Evolutionary conservation across 2,329 filamentous ascomycete genomes (phyloP), one percentile per base, ranked within the genome.

Genomic region (Aureobasidium sp.): DNA sequence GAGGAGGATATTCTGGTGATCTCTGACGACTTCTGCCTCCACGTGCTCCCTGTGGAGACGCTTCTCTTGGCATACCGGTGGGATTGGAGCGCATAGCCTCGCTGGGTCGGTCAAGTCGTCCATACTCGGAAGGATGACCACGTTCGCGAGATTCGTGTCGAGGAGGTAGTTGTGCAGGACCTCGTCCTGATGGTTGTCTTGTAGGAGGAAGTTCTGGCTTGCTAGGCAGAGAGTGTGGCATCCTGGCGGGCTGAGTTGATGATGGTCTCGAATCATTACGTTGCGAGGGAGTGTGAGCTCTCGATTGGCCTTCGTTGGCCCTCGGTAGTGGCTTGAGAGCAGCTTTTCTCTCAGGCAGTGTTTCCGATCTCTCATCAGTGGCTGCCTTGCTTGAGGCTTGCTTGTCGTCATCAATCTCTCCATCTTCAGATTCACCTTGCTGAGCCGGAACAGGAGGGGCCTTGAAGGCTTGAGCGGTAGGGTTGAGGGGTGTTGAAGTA

Each of bases 401-500:
- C 71, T 76, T 84, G 35, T 75, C 77, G 66, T 89, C 87, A 64
- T 84, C 82, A 25, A 89, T 86, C 69, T 90, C 87, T 21, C 87
- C 87, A 68, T 90, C 87, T 69, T 90, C 87, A 57, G 83, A 60
- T 47, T 50, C 40, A 57, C 33, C 33, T 11, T n/a, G 29, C 17
- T 57, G 21, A 35, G 50, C 47, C 42, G 33, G 25, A 43, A 42
- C 33, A 29, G 45, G 23, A 51, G 43, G 46, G 29, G 61, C 25
- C n/a, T 68, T 71, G 68, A 66, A 64, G 31, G 69, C 64, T 17
- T 65, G 59, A 31, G 63, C 43, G 25, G 59, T 65, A 4, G 86
- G 84, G 67, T 83, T 86, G 71, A 89, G 90, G 35, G 88, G 82
- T 17, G 77, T 81, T 17, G 86, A 78, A 64, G 72, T 76, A 35